phyloP scores from a whole-genome alignment of 2,329 filamentous ascomycete genomes.

The Phyllosticta paracitricarpa region DNA sequence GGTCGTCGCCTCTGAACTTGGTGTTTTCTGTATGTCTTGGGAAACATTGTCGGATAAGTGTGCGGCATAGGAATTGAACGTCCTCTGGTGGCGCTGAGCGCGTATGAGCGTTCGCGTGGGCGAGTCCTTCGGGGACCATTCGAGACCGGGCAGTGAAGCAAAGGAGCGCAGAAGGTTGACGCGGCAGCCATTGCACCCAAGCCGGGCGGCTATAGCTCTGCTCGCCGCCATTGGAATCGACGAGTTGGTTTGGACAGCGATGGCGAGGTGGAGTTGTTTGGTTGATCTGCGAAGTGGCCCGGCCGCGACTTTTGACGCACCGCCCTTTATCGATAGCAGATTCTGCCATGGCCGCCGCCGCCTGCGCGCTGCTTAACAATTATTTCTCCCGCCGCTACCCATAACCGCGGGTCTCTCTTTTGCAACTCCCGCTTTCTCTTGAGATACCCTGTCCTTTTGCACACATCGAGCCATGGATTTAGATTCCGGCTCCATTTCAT shows the following conservation, averaged over 20 bases:
- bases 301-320: not conserved
- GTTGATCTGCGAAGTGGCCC: not conserved
- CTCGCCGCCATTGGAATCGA: slow-evolving; percentile 17
- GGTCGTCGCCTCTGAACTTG: not conserved
- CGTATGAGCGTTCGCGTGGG: not conserved
- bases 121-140: not conserved
- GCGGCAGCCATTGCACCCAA: slow-evolving; percentile 20
- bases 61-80: not conserved
- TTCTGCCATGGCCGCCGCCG: not conserved
- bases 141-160: slow-evolving; percentile 1
- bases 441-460: slow-evolving; percentile 2
- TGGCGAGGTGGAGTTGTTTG: not conserved
- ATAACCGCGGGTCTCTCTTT: not conserved
- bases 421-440: not conserved
- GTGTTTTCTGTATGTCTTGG: not conserved
- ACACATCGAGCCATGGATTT: slow-evolving; percentile 27
- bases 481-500: slow-evolving; percentile 26
- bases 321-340: slow-evolving; percentile 6
- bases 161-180: not conserved
- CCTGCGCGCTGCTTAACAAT: slow-evolving; percentile 5
- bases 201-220: slow-evolving; percentile 16
- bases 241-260: not conserved
- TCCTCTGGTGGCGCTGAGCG: not conserved
- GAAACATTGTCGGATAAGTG: not conserved
- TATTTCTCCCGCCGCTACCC: not conserved